These are phyloP conservation scores for Elongisporangium undulatum DNA, from an alignment of 352 stramenopile species.

Conservation along the genomic window DNA sequence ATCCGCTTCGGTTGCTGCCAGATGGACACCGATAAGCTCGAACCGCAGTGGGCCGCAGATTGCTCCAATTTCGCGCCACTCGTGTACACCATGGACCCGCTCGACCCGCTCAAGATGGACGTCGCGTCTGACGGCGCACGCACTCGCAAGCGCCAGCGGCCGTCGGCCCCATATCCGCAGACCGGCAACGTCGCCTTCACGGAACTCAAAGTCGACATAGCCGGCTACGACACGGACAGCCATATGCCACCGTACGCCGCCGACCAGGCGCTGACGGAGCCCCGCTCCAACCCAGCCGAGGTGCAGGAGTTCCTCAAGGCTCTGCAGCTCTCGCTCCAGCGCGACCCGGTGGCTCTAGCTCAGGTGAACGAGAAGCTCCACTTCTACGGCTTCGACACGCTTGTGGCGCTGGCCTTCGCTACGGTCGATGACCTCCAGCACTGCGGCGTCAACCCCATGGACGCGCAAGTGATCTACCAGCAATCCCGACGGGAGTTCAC, in stretches of 20 bases:
- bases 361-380: slow-evolving; percentile 30
- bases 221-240: slow-evolving; percentile 34
- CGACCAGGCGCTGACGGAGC: slow-evolving; percentile 6
- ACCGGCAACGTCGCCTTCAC: slow-evolving; percentile 20
- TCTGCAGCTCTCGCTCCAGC: slow-evolving; percentile 32
- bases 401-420: slow-evolving; percentile 47
- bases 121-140: slow-evolving; percentile 20
- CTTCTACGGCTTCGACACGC: slow-evolving; percentile 60
- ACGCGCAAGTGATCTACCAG: slow-evolving; percentile 46
- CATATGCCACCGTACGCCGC: slow-evolving; percentile 11
- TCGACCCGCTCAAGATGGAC: slow-evolving; percentile 22
- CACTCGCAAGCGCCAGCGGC: slow-evolving; percentile 21
- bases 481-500: slow-evolving; percentile 41
- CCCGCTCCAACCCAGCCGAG: slow-evolving; percentile 22
- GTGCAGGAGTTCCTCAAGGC: slow-evolving; percentile 47
- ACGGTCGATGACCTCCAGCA: slow-evolving; percentile 38
- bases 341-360: slow-evolving; percentile 24
- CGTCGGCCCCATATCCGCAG: slow-evolving; percentile 9
- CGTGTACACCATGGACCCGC: slow-evolving; percentile 19
- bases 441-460: slow-evolving; percentile 29
- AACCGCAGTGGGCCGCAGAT: not conserved
- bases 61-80: slow-evolving; percentile 6
- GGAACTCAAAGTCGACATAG: slow-evolving; percentile 64
- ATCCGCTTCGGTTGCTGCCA: not conserved
- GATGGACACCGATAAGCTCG: not conserved